A percentile compares a stretch with the other conserved stretches of the same genome.
These are phyloP conservation scores for Diphasiastrum complanatum DNA, from an alignment of 83 land plant species.

Conservation along the genomic window DNA sequence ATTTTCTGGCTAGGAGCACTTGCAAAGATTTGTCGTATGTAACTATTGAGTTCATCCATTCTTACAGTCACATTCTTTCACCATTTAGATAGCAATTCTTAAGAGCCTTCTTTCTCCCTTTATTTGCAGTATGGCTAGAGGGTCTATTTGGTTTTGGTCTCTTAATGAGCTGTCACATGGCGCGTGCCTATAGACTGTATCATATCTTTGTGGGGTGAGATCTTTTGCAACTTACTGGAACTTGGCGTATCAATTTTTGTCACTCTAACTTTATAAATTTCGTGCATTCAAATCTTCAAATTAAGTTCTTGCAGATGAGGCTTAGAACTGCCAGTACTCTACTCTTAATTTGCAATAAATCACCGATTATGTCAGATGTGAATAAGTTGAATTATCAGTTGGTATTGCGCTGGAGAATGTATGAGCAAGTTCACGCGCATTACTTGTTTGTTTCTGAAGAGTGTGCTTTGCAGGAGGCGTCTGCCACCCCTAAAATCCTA, in stretches of 20 bases:
- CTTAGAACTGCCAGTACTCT: no score
- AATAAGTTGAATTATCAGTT: no score
- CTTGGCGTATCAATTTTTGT: no score
- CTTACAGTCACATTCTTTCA: no score
- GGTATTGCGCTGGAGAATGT: background rate
- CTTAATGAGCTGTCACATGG: slow-evolving; percentile 49
- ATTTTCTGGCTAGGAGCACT: background rate
- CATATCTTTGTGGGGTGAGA: slow-evolving; percentile 48
- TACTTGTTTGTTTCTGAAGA: background rate
- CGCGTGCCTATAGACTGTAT: slow-evolving; percentile 49
- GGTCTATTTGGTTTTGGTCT: slow-evolving; percentile 60
- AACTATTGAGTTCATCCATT: no score
- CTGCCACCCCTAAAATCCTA: slow-evolving; percentile 10
- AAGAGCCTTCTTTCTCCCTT: background rate
- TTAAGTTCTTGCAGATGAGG: slow-evolving; percentile 19
- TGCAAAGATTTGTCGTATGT: background rate
- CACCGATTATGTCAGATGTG: no score
- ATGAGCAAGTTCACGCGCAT: background rate
- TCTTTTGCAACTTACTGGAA: no score
- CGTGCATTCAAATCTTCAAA: no score
- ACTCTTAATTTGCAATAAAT: no score
- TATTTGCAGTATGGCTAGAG: slow-evolving; percentile 51
- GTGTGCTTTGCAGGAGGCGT: slow-evolving; percentile 13
- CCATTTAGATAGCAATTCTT: background rate
- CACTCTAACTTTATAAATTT: no score